Percentiles rank a stretch among this genome's conserved stretches.
Conservation (phyloP, 2,329 filamentous ascomycete genomes). For the Phaeophleospora eucalypticola region DNA sequence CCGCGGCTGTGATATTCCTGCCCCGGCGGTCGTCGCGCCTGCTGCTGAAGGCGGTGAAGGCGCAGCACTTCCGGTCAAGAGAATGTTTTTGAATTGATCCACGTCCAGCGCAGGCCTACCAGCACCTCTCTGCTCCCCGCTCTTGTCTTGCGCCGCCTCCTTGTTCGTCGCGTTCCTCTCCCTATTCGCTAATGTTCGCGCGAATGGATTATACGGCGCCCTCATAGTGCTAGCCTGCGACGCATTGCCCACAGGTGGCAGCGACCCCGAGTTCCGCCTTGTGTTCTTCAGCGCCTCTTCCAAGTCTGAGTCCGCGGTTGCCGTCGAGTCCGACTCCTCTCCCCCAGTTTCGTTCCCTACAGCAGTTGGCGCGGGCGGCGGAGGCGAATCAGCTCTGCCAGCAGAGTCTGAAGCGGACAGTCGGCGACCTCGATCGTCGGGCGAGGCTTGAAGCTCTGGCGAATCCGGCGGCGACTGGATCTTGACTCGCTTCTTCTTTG, state of each 20-base stretch:
- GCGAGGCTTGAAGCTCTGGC: conserved; percentile 17
- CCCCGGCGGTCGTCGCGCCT: conserved; percentile 15
- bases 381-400: conserved; percentile 13
- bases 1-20: conserved; percentile 7
- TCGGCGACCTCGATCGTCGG: conserved; percentile 14
- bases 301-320: conserved; percentile 19
- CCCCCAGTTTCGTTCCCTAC: conserved; percentile 15
- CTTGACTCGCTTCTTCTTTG: conserved; percentile 29
- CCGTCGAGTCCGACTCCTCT: conserved; percentile 18
- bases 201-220: conserved; percentile 34
- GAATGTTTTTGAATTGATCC: conserved; percentile 68
- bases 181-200: conserved; percentile 29
- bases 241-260: conserved; percentile 8
- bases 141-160: conserved; percentile 7
- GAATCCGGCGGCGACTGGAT: conserved; percentile 26
- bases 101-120: conserved; percentile 58
- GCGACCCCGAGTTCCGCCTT: conserved; percentile 19
- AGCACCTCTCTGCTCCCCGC: conserved; percentile 6
- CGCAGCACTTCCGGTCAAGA: conserved; percentile 63
- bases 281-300: conserved; percentile 22
- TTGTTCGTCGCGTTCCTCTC: conserved; percentile 17
- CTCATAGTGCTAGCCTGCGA: conserved; percentile 9
- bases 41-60: conserved; percentile 19
- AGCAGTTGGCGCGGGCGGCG: conserved; percentile 14
- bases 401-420: conserved; percentile 15